Evolutionary conservation across 257 asterid species (phyloP).

Genomic region (Petunia axillaris): DNA sequence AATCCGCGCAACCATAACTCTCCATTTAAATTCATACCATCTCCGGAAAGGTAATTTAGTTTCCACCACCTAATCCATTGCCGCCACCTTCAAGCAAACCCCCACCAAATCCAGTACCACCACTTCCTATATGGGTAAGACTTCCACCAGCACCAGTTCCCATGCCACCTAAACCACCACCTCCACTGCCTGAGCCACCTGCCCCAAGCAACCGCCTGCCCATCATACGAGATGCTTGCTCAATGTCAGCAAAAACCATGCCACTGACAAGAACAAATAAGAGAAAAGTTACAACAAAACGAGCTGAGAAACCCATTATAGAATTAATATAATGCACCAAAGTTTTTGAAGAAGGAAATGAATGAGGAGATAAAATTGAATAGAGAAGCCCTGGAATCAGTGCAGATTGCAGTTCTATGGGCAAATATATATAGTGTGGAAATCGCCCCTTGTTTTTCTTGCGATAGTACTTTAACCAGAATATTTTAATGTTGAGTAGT

Average conservation of each 20-base stretch:
- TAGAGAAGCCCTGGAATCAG: background rate
- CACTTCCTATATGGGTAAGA: no score
- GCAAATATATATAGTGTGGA: constrained; percentile 10
- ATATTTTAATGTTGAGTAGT: background rate
- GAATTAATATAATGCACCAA: background rate
- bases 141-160: no score
- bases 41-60: no score
- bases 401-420: background rate
- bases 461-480: background rate
- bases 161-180: no score
- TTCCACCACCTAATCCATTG: no score
- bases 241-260: background rate
- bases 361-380: background rate
- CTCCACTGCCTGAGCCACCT: background rate
- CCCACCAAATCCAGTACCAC: no score
- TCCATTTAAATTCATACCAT: no score
- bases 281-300: background rate
- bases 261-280: background rate
- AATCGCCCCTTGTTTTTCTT: background rate
- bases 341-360: background rate
- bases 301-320: background rate
- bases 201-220: background rate
- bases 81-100: no score
- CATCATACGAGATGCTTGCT: background rate
- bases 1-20: no score